These are phyloP conservation scores for Geoglossum cookeanum DNA, from an alignment of 2,329 filamentous ascomycete genomes.

Conservation along the genomic window DNA sequence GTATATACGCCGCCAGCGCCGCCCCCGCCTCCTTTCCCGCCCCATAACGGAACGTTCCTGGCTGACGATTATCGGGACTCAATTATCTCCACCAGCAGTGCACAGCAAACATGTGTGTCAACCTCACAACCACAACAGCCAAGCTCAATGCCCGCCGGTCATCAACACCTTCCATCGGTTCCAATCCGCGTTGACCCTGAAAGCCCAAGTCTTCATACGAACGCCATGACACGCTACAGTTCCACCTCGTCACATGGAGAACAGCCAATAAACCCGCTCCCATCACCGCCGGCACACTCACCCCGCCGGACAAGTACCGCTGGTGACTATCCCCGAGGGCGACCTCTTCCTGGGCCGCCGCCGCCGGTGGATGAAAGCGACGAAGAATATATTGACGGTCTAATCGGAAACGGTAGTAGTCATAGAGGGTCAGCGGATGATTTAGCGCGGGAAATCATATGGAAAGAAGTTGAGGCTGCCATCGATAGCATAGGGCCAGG, in stretches of 20 bases:
- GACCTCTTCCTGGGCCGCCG: constrained; percentile 36
- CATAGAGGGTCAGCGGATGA: constrained; percentile 11
- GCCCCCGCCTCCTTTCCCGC: constrained; percentile 15
- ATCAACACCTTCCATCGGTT: neutral
- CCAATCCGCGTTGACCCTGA: neutral
- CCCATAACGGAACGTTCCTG: constrained; percentile 12
- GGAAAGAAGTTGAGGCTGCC: constrained; percentile 35
- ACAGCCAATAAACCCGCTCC: constrained; percentile 20
- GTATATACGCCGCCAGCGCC: constrained; percentile 14
- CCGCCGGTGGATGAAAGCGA: constrained; percentile 27
- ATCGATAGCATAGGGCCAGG: constrained; percentile 22
- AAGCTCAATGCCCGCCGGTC: neutral
- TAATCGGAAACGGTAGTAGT: constrained; percentile 10
- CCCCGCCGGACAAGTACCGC: constrained; percentile 32
- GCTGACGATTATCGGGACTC: neutral
- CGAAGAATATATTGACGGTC: constrained; percentile 11
- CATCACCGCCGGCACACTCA: constrained; percentile 30
- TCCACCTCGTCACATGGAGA: constrained; percentile 1
- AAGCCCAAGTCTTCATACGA: neutral
- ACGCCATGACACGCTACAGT: neutral
- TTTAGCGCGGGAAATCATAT: constrained; percentile 34
- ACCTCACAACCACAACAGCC: neutral
- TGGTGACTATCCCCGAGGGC: constrained; percentile 34
- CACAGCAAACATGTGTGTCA: neutral
- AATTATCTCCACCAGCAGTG: no score